Conservation (phyloP, 768 basidiomycete genomes). For the Lactarius hengduanensis region DNA sequence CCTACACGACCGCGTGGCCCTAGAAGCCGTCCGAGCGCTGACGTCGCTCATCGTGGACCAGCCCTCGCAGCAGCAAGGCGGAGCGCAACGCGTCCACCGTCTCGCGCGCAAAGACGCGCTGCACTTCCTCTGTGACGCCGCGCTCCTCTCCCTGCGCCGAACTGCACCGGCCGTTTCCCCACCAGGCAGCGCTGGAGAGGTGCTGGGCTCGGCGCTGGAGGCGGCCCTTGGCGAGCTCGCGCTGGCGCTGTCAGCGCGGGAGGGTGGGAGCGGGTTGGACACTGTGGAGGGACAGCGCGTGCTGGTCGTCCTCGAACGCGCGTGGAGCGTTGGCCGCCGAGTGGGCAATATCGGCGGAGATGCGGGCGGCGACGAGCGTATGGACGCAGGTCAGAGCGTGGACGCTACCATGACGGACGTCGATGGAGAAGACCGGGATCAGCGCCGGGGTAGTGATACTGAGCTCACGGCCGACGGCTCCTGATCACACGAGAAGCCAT, state of each 20-base stretch:
- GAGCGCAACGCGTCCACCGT: conserved; percentile 13
- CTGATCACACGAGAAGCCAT: not conserved
- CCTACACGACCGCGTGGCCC: conserved; percentile 9
- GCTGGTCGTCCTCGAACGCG: conserved; percentile 19
- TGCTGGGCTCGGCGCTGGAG: not conserved
- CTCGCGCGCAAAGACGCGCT: conserved; percentile 25
- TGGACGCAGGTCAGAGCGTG: not conserved
- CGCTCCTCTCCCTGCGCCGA: conserved; percentile 9
- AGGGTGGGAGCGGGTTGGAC: conserved; percentile 14
- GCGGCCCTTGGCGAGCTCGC: conserved; percentile 18
- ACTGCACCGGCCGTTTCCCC: not conserved
- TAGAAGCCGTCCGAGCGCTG: conserved; percentile 19
- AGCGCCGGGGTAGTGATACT: not conserved
- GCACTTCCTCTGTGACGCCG: conserved; percentile 18
- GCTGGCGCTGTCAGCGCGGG: conserved; percentile 9
- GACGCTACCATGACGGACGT: not conserved
- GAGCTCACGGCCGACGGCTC: not conserved
- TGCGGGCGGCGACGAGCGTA: not conserved
- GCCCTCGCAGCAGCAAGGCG: not conserved
- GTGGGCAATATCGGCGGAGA: conserved; percentile 4
- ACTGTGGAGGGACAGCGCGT: conserved; percentile 14
- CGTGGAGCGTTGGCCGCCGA: conserved; percentile 20
- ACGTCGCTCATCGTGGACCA: conserved; percentile 11
- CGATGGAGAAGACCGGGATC: not conserved
- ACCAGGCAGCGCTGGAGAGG: not conserved